Base-by-base conservation (phyloP, 2,329 filamentous ascomycete genomes). In the Onygena corvina region DNA sequence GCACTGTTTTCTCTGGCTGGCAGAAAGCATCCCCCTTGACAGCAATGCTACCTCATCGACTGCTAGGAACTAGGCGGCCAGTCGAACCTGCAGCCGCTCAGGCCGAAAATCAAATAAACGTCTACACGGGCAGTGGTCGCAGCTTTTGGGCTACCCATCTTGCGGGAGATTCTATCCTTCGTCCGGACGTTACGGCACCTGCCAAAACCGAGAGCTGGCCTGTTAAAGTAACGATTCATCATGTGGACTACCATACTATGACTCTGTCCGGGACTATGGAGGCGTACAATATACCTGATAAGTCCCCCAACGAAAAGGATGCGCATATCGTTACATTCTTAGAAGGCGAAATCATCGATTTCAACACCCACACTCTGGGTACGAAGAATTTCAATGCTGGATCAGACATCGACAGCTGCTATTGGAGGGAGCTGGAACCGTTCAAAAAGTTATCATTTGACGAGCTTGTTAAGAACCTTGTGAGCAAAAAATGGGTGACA, bases 271-370 rank as follows among this genome's bases (percentile, higher is more conserved):
- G 80, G 3, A 83, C 79, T 5, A 84, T 84, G 80, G 78, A 82
- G 63, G 80, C 80, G 3, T 82, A 80, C 64, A 80, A 83, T 56
- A 79, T 82, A 9, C 79, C 79, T 1, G 68, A 74, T 52, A 72
- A 72, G 49, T 69, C 71, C 6, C 64, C 65, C 0, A 60, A 62
- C 14, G 65, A 62, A 2, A 63, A 64, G 46, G 64, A 65, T 46
- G 67, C 68, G 12, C 71, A 71, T 51, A 83, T 83, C 50, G 49
- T 55, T 21, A 57, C 54, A 2, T 83, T 79, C 58, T 71, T 83
- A 38, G 80, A 83, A 67, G 80, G 80, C 49, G 80, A 84, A 59
- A 81, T 84, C 52, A 76, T 84, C 53, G 80, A 84, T 60, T 78
- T 84, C 55, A 69, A 70, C 54, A 66, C 58, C 2, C 67, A 73